A percentile compares a stretch with the other conserved stretches of the same genome.
These are phyloP conservation scores for Dendrobium officinale DNA, from an alignment of 106 monocot species.

Conservation along the genomic window DNA sequence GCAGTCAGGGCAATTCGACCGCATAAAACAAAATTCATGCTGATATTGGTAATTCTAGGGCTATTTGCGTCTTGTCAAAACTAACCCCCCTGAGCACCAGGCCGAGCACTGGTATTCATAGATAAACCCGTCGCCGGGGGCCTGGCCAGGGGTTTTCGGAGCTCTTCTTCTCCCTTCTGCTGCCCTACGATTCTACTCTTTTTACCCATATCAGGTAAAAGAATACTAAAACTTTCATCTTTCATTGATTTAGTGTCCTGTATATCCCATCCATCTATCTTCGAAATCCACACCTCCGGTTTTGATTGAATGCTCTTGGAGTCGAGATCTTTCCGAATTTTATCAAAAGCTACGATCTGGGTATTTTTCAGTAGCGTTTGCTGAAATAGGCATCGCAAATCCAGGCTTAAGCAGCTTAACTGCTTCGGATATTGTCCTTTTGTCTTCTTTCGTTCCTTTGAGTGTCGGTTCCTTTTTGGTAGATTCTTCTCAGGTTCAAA, in stretches of 20 bases:
- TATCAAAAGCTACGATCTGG: not conserved
- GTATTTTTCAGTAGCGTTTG: not conserved
- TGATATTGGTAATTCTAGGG: not conserved
- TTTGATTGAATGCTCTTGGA: not conserved
- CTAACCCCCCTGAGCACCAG: not conserved
- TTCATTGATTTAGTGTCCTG: not conserved
- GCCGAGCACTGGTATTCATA: not conserved
- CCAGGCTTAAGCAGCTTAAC: no score
- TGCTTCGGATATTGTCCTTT: not conserved
- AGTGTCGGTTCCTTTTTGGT: not conserved
- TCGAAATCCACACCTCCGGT: not conserved
- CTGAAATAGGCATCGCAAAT: not conserved
- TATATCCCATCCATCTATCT: not conserved
- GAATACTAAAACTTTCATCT: not conserved
- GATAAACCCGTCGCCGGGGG: slow-evolving; percentile 2
- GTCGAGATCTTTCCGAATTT: not conserved
- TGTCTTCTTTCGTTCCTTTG: not conserved
- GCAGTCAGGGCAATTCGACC: no score
- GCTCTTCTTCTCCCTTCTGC: not conserved
- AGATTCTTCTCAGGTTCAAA: not conserved
- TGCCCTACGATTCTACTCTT: not conserved
- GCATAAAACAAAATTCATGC: not conserved
- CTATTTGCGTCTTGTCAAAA: not conserved
- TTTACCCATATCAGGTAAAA: not conserved
- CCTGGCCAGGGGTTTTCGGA: not conserved